Percentiles rank a stretch among this genome's conserved stretches.
These are phyloP conservation scores for Ophiostoma ulmi DNA, from an alignment of 2,329 filamentous ascomycete species.

Conservation along the genomic window DNA sequence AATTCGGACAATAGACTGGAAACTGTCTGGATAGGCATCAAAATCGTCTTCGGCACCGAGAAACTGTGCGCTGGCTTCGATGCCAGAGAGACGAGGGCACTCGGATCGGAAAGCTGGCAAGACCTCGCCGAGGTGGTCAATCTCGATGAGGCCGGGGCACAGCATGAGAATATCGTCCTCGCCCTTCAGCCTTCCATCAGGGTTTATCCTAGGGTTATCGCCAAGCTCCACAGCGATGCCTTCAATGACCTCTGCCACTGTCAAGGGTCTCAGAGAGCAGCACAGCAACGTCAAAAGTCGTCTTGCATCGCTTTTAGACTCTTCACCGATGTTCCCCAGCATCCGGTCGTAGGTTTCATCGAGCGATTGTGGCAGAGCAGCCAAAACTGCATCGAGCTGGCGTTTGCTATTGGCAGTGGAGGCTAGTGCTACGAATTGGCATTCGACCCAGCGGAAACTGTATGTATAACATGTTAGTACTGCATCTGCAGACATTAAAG, in stretches of 20 bases:
- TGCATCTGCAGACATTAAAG: not conserved
- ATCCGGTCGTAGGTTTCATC: not conserved
- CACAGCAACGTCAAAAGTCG: slow-evolving; percentile 24
- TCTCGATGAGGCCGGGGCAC: not conserved
- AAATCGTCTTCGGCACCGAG: not conserved
- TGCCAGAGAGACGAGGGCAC: not conserved
- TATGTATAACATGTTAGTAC: not conserved
- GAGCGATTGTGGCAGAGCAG: not conserved
- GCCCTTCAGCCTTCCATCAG: slow-evolving; percentile 20
- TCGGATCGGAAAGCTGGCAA: not conserved
- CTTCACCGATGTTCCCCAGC: not conserved
- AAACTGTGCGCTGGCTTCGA: not conserved
- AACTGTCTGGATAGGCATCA: not conserved
- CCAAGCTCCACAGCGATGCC: slow-evolving; percentile 26
- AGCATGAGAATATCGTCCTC: not conserved
- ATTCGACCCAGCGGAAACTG: not conserved
- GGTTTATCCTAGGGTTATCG: slow-evolving; percentile 24
- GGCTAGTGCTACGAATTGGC: not conserved
- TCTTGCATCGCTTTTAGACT: slow-evolving; percentile 17
- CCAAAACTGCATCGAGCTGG: not conserved
- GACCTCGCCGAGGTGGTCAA: not conserved
- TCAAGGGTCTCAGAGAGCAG: slow-evolving; percentile 22
- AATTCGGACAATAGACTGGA: not conserved
- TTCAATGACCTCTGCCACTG: slow-evolving; percentile 24
- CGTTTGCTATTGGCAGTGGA: not conserved